Base-by-base conservation (phyloP, 257 asterid species). In the Salvia miltiorrhiza region DNA sequence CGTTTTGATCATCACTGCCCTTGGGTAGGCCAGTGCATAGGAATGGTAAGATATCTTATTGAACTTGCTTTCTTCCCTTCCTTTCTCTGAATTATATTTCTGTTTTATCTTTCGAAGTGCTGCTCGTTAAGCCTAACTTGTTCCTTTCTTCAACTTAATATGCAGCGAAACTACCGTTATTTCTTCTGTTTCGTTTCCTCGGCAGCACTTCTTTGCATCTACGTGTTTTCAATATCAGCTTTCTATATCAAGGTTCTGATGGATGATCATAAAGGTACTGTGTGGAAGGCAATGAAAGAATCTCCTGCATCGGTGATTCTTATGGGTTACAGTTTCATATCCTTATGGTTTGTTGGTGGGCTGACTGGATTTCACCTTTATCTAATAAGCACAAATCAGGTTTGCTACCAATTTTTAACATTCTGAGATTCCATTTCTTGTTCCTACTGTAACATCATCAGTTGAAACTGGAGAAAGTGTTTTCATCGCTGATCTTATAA, bases 1-100 rank as follows among this genome's bases (percentile, higher is more conserved):
- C 96, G 96, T 50, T 93, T 94, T 67, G 99, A 90, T 78, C 99
- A 94, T 75, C 99, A 94, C 85, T 94, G 97, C 83, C 99, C 99
- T 64, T 93, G 99, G 99, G 99, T 93, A 39, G 99, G 97, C 58
- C 99, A 93, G 81, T 90, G 99, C 85, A 86, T 94, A 65, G 99
- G 97, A 69, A 43, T 87, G 95, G 98, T 93, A 83, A 61, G 85
- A 53, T 66, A 55, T 61, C 73, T 33, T 72, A 53, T 47, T 39
- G 59, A 66, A 33, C 52, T 47, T 72, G n/a, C 33, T 11, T 12
- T 58, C 5, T 49, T 28, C 20, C 54, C 40, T 9, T 65, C 3
- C 21, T 37, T 65, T 61, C 17, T 69, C 16, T 14, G 26, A 10
- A 56, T 2, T 33, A 45, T 43, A 20, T 64, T 5, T 67, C 49